phyloP scores from a whole-genome alignment of 805 yeast species.

The Clavispora vitiphila region DNA sequence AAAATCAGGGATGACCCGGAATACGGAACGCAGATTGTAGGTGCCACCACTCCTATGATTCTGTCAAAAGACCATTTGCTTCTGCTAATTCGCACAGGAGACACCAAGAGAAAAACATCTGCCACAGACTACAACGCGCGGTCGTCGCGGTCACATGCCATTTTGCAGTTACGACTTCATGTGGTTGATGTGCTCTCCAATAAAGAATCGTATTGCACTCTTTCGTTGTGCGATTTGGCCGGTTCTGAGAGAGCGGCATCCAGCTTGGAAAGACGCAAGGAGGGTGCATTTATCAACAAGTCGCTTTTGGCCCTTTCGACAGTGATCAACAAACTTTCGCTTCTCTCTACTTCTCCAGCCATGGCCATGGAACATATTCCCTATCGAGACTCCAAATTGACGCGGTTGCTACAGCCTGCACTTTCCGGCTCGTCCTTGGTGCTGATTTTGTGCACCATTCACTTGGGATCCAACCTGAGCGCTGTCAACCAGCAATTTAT shows the following conservation, averaged over 20 bases:
- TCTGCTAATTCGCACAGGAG: conserved; percentile 60
- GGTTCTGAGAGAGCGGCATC: conserved; percentile 83
- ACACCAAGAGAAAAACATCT: conserved; percentile 69
- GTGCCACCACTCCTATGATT: conserved; percentile 62
- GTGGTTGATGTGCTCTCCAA: conserved; percentile 38
- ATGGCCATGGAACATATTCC: conserved; percentile 64
- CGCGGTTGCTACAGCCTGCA: conserved; percentile 88
- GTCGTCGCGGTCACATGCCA: conserved; percentile 89
- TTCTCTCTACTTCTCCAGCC: conserved; percentile 16
- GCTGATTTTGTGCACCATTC: conserved; percentile 82
- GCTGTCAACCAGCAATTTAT: conserved; percentile 37
- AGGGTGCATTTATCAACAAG: conserved; percentile 89
- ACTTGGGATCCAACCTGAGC: conserved; percentile 41
- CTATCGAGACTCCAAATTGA: conserved; percentile 87
- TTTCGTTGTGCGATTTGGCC: conserved; percentile 90
- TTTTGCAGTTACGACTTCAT: conserved; percentile 62
- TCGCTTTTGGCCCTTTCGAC: conserved; percentile 86
- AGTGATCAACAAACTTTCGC: conserved; percentile 77
- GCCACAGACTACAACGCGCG: conserved; percentile 86
- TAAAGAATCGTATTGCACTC: conserved; percentile 46
- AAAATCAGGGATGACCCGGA: conserved; percentile 72
- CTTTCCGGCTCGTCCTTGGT: conserved; percentile 82
- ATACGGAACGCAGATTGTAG: conserved; percentile 70
- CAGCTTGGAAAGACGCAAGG: conserved; percentile 78
- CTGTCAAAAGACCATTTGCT: conserved; percentile 55